Evolutionary conservation across 75 land plant genomes (phyloP).

Genomic region (Chamaecyparis obtusa): DNA sequence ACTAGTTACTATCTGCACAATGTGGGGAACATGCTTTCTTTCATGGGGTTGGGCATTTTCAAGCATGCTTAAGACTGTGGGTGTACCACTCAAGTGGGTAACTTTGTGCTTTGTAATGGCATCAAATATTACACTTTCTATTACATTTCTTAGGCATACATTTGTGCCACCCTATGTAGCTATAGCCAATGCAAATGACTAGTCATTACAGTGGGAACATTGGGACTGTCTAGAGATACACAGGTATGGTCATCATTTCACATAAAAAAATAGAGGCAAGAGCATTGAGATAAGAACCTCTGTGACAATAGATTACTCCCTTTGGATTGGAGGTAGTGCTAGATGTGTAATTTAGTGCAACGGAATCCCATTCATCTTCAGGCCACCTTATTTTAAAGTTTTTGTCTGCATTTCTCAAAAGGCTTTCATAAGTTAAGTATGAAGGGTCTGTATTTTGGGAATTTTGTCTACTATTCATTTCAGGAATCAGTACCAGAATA

Average conservation of each 20-base stretch:
- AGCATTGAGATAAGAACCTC: constrained; percentile 54
- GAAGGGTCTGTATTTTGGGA: too few relatives aligned
- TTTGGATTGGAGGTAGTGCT: constrained; percentile 64
- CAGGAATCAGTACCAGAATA: constrained; percentile 44
- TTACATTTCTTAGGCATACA: constrained; percentile 44
- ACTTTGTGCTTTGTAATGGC: constrained; percentile 36
- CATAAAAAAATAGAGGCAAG: constrained; percentile 25
- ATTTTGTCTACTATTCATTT: constrained; percentile 28
- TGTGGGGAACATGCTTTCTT: too few relatives aligned
- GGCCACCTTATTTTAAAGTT: too few relatives aligned
- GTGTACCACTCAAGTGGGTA: constrained; percentile 54
- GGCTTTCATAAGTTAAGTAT: too few relatives aligned
- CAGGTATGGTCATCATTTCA: constrained; percentile 37
- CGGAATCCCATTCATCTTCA: too few relatives aligned
- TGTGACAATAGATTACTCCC: constrained; percentile 56
- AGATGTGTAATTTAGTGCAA: too few relatives aligned
- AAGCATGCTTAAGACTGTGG: constrained; percentile 52
- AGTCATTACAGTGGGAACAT: constrained; percentile 75
- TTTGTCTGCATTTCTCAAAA: too few relatives aligned
- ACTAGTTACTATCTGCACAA: too few relatives aligned
- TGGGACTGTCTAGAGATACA: constrained; percentile 61
- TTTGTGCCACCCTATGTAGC: constrained; percentile 65
- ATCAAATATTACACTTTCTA: constrained; percentile 38
- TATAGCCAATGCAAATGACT: constrained; percentile 51
- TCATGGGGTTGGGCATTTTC: constrained; percentile 20